Base-by-base conservation (phyloP, 164 flowering plant genomes). In the grape (Vitis vinifera) region DNA sequence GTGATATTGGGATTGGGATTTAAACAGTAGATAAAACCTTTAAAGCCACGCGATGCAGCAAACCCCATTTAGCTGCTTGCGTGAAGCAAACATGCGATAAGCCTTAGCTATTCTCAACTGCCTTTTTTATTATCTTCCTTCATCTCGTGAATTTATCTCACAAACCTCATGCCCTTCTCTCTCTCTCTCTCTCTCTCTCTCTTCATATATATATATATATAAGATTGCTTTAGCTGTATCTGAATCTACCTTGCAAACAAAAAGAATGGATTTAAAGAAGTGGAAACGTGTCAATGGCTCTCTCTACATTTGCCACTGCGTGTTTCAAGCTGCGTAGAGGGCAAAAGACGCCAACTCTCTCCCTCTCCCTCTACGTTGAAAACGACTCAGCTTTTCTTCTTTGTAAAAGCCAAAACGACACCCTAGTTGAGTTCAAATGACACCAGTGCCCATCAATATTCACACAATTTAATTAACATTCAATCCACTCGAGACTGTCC, bases 71-170 rank as follows among this genome's bases (percentile, higher is more conserved):
- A 84, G 87, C 80, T 81, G 97, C 80, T 94, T 91, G 97, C 98
- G 98, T 94, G 98, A 94, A 94, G 98, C 97, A 94, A 94, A 85
- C 93, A 89, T 84, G 87, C 77, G 86, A 84, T 83, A 78, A 76
- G 74, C 73, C 76, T 62, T 56, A 50, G 71, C 78, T 66, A 71
- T 70, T 76, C 72, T 62, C 71, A 70, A 71, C 80, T 71, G 69
- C 66, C 59, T 70, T 68, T 66, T 53, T 65, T 31, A 51, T 68
- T 57, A 52, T 57, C 65, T 55, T 68, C 70, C 70, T 77, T 77
- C 70, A 53, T 73, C 77, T 76, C 81, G 75, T 82, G 82, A 79
- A 60, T 73, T 71, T 75, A 48, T 63, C 63, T 60, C 59, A 50
- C 72, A 59, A 70, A 69, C 51, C 65, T 27, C 55, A 51, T 67